Base-by-base conservation (phyloP, 805 yeast species). In the Nakazawaea laoshanensis region DNA sequence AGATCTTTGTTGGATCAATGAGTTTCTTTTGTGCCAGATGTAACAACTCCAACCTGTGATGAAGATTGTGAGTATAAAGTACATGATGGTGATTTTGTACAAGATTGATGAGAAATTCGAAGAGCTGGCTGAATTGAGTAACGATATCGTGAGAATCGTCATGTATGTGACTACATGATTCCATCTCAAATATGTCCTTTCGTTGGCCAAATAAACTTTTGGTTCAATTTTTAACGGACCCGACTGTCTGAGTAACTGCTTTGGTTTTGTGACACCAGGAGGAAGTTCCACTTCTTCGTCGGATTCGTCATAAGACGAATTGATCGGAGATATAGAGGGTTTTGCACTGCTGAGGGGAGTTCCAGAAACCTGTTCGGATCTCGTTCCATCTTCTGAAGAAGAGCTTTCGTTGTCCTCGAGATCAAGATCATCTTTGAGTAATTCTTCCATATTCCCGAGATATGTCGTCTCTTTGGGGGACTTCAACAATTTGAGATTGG, bases 141-240 rank as follows among this genome's bases (percentile, higher is more conserved):
- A 71, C 11, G 92, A 68, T 50, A 88, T 87, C 0, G 97, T 86
- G 47, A 92, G 61, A 1, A 88, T 77, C 14, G 95, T 77, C 45
- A 92, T 67, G 51, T 92, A 63, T 0, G 94, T 75, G 10, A 94
- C 82, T 15, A 89, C 89, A 41, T 81, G 87, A 43, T 92, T 34
- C 98, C 98, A 92, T 57, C 94, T 74, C 64, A 85, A 80, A 62
- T 88, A 89, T 3, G 98, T 92, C 56, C 98, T 80, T 62, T 92
- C 98, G 52, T 92, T 92, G 19, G 98, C 98, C 42, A 92, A 67
- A 96, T 97, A 92, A 10, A 92, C 98, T 52, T 92, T 92, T 19
- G 97, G 94, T 62, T 92, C 98, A 38, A 92, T 88, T 57, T 83
- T 87, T 36, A 87, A 74, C 2, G 96, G 92, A 6, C 96, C 95